These are phyloP conservation scores for Tetragonia tetragonoides DNA, from an alignment of 148 eudicot species.

Conservation along the genomic window DNA sequence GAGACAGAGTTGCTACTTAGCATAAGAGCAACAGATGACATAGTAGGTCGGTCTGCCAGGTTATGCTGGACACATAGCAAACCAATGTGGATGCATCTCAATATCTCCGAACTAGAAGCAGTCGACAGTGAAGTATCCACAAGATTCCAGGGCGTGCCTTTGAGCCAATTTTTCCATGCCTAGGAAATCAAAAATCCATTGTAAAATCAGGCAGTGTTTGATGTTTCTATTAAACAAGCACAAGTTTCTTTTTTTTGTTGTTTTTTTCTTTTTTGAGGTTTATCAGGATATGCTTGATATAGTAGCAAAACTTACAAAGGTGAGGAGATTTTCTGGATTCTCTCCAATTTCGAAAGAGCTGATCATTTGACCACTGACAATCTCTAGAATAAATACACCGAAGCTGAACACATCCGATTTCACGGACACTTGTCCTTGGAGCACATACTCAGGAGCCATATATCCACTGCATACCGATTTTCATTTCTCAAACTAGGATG, in stretches of 20 bases:
- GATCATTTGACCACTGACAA: not conserved
- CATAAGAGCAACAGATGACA: slow-evolving; percentile 39
- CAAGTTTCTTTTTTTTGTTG: no score
- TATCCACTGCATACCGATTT: slow-evolving; percentile 42
- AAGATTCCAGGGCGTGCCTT: slow-evolving; percentile 4
- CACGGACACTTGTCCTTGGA: not conserved
- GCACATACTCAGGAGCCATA: slow-evolving; percentile 64
- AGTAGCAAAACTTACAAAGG: slow-evolving; percentile 20
- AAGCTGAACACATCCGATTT: not conserved
- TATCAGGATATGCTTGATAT: no score
- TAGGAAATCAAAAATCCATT: not conserved
- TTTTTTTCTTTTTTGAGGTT: not conserved
- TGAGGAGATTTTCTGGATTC: slow-evolving; percentile 22
- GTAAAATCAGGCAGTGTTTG: not conserved
- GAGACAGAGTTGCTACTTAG: slow-evolving; percentile 30
- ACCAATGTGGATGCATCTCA: slow-evolving; percentile 45
- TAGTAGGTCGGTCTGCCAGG: slow-evolving; percentile 31
- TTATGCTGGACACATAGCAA: slow-evolving; percentile 39
- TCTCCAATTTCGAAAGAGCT: not conserved
- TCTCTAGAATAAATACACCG: not conserved
- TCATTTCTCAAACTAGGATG: not conserved
- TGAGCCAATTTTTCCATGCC: slow-evolving; percentile 24
- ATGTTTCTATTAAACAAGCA: no score
- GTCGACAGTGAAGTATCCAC: slow-evolving; percentile 4
- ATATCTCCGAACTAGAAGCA: slow-evolving; percentile 18